These are phyloP conservation scores for Aspergillus felis DNA, from an alignment of 2,329 filamentous ascomycete genomes.

Conservation along the genomic window DNA sequence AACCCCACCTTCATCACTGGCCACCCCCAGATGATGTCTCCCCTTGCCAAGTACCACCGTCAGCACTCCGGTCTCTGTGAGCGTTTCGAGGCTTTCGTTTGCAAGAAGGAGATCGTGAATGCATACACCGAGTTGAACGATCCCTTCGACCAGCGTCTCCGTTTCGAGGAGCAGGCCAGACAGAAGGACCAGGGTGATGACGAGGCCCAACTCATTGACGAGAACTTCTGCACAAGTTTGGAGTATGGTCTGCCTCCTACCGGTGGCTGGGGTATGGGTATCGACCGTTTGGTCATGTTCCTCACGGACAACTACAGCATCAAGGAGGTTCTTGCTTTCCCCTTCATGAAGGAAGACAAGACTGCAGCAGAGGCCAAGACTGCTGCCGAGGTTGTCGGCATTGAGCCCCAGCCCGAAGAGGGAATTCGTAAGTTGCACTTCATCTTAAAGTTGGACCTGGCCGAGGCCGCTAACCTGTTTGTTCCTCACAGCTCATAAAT, in stretches of 20 bases:
- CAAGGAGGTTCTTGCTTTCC: slow-evolving; percentile 93
- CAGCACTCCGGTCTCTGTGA: slow-evolving; percentile 79
- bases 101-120: slow-evolving; percentile 95
- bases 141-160: slow-evolving; percentile 86
- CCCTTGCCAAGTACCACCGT: slow-evolving; percentile 93
- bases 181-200: slow-evolving; percentile 97
- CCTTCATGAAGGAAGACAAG: slow-evolving; percentile 91
- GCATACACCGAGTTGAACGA: slow-evolving; percentile 98
- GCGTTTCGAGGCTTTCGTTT: slow-evolving; percentile 95
- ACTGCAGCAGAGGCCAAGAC: slow-evolving; percentile 43
- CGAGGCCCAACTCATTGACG: slow-evolving; percentile 92
- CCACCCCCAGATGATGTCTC: slow-evolving; percentile 87
- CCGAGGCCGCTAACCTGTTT: slow-evolving; percentile 17
- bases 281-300: slow-evolving; percentile 93
- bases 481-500: slow-evolving; percentile 30
- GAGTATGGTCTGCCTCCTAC: slow-evolving; percentile 92
- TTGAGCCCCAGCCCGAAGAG: slow-evolving; percentile 58
- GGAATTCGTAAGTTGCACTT: slow-evolving; percentile 48
- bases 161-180: slow-evolving; percentile 90
- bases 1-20: slow-evolving; percentile 89
- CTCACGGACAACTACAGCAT: slow-evolving; percentile 93
- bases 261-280: slow-evolving; percentile 94
- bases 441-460: slow-evolving; percentile 1
- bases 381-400: slow-evolving; percentile 60
- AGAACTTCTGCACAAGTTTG: slow-evolving; percentile 87